Evolutionary conservation across 768 basidiomycete genomes (phyloP).

Genomic region (Myochromella boudieri): DNA sequence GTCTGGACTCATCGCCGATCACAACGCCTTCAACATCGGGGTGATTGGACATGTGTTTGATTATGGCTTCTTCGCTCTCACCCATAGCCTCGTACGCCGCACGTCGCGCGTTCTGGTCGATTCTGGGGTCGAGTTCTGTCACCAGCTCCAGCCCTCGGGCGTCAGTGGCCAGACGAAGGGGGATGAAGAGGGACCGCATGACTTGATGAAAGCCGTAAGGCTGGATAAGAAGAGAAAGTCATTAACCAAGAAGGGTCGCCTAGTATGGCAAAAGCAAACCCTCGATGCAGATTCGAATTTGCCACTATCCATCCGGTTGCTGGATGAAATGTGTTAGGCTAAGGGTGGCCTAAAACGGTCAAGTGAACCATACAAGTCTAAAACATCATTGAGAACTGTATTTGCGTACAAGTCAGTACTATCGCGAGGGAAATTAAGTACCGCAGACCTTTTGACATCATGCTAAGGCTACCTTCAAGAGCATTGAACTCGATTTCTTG

Average conservation of each 20-base stretch:
- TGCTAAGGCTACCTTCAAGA: conserved; percentile 74
- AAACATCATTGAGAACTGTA: conserved; percentile 72
- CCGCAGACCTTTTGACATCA: conserved; percentile 85
- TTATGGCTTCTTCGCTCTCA: conserved; percentile 40
- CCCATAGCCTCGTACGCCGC: conserved; percentile 64
- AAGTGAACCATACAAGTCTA: conserved; percentile 62
- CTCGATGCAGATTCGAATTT: conserved; percentile 71
- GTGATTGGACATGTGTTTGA: conserved; percentile 39
- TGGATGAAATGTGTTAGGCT: conserved; percentile 21
- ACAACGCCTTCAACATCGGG: conserved; percentile 66
- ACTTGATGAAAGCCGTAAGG: conserved; percentile 80
- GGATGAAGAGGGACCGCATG: conserved; percentile 71
- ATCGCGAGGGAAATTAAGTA: background rate
- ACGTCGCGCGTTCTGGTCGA: conserved; percentile 64
- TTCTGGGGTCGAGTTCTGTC: conserved; percentile 64
- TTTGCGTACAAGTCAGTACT: conserved; percentile 5
- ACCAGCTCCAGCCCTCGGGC: conserved; percentile 66
- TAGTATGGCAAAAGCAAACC: conserved; percentile 28
- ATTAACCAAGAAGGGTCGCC: background rate
- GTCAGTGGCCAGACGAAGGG: conserved; percentile 65
- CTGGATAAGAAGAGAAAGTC: conserved; percentile 25
- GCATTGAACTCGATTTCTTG: conserved; percentile 90
- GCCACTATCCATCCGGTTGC: conserved; percentile 86
- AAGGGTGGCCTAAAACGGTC: conserved; percentile 2
- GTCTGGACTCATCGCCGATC: conserved; percentile 79